Base-by-base conservation (phyloP, 1,284 basidiomycete species). In the Cryptococcus sp. region DNA sequence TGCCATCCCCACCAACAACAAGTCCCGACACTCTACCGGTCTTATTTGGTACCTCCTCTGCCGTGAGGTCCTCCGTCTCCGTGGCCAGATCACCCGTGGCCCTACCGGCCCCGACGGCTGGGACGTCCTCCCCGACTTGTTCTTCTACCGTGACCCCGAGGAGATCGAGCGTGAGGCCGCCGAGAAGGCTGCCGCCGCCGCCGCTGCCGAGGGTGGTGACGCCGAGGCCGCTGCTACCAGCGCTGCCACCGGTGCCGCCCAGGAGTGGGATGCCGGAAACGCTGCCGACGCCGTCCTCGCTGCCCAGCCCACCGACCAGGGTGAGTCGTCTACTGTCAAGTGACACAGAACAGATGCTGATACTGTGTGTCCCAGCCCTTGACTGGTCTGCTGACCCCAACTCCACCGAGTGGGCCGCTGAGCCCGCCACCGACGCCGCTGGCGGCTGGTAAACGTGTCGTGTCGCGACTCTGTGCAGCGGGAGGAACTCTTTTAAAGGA, bases 81-180 rank as follows among this genome's bases (percentile, higher is more conserved):
- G 92, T 66, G 96, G 95, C 63, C 88, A 89, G 62, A 87, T 98
- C 78, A 88, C 93, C 66, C 87, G 94, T 73, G 88, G 90, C 52
- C 81, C 86, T 67, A 91, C 94, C 68, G 88, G 90, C 53, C 81
- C 86, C 67, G 90, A 93, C 63, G 91, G 90, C 74, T 98, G 95
- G 93, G 89, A 88, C 78, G 89, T 96, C 79, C 97, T 99, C 89
- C 92, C 95, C 72, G 95, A 98, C 83, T 93, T 98, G 91, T 98
- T 97, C 92, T 98, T 98, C 89, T 99, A 98, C 88, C 92, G 95
- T 76, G 95, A 98, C 83, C 93, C 95, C 64, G 94, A 98, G 80
- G 95, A 98, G 83, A 89, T 96, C 71, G 94, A 97, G 87, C 91
- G 90, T 81, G 93, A 97, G 82, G 89, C 91, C 74, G 87, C 90